Percentiles rank a stretch among this genome's conserved stretches.
Conservation (phyloP, 495 filamentous ascomycete species). For the Melanomma pulvis-pyrius region DNA sequence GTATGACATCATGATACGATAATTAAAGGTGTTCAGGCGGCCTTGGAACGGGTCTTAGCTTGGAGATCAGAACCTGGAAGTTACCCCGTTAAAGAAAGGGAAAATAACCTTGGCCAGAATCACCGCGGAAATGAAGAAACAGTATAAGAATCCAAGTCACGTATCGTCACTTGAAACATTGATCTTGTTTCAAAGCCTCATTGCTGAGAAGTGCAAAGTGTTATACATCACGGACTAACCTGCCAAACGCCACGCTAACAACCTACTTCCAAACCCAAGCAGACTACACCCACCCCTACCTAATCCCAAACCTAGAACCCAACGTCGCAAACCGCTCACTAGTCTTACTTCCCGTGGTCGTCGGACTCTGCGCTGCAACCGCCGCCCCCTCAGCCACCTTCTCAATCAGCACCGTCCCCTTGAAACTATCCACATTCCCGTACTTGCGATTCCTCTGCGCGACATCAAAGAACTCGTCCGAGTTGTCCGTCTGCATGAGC, state of each 20-base stretch:
- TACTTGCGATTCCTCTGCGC: constrained; percentile 87
- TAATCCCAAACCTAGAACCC: constrained; percentile 33
- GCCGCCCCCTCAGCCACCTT: constrained; percentile 56
- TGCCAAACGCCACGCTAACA: background rate
- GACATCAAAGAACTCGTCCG: constrained; percentile 87
- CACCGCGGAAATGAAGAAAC: too few species aligned
- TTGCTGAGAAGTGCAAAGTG: background rate
- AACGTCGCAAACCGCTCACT: constrained; percentile 36
- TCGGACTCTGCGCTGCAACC: constrained; percentile 32
- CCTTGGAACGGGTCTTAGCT: too few species aligned
- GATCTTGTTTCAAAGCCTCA: background rate
- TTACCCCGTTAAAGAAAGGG: too few species aligned
- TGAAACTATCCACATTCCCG: constrained; percentile 83
- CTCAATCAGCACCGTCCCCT: constrained; percentile 82
- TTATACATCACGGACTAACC: background rate
- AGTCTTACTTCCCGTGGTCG: constrained; percentile 11
- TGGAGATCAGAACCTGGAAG: too few species aligned
- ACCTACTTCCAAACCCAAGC: background rate
- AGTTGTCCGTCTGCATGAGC: constrained; percentile 81
- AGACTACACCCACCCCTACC: too few species aligned
- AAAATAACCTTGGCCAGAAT: too few species aligned
- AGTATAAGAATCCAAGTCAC: too few species aligned
- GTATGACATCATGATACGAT: too few species aligned
- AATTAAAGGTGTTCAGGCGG: too few species aligned
- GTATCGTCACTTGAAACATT: too few species aligned